phyloP scores from a whole-genome alignment of 2,329 filamentous ascomycete species.

The Exophiala mesophila region DNA sequence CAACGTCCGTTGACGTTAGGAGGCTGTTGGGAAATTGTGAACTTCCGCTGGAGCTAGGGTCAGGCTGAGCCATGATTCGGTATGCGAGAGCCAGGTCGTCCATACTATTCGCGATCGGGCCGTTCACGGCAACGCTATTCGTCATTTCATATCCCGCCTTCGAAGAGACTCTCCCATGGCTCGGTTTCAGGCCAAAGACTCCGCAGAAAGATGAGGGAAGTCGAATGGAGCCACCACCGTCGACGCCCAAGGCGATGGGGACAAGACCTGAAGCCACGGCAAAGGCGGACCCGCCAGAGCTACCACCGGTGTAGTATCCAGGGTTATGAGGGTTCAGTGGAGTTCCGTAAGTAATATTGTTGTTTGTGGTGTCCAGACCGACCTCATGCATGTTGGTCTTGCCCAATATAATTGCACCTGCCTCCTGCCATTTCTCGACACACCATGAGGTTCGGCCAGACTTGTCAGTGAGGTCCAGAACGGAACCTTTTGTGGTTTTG shows the following conservation, averaged over 20 bases:
- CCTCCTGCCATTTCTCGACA: constrained; percentile 64
- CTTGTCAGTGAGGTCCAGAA: constrained; percentile 49
- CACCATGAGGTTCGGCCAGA: constrained; percentile 61
- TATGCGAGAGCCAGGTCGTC: constrained; percentile 79
- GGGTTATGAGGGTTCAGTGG: constrained; percentile 73
- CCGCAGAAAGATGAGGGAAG: constrained; percentile 73
- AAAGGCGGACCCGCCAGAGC: constrained; percentile 71
- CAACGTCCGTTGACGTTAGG: constrained; percentile 37
- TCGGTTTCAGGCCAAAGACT: constrained; percentile 74
- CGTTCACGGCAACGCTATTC: constrained; percentile 61
- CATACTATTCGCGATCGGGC: constrained; percentile 71
- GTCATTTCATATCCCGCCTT: constrained; percentile 56
- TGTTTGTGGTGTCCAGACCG: constrained; percentile 76
- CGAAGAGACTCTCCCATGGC: constrained; percentile 59
- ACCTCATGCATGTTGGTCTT: constrained; percentile 78
- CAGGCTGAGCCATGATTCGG: constrained; percentile 68
- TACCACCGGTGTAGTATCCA: constrained; percentile 74
- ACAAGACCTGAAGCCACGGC: constrained; percentile 65
- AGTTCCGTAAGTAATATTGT: constrained; percentile 70
- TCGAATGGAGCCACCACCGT: constrained; percentile 71
- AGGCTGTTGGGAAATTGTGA: constrained; percentile 52
- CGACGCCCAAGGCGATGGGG: constrained; percentile 69
- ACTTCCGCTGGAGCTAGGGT: constrained; percentile 44
- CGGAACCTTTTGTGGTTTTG: constrained; percentile 60
- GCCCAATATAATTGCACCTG: constrained; percentile 69